Percentiles rank a stretch among this genome's conserved stretches.
Conservation (phyloP, 1,139 yeast genomes). For the Casaregolazyma lundiana region DNA sequence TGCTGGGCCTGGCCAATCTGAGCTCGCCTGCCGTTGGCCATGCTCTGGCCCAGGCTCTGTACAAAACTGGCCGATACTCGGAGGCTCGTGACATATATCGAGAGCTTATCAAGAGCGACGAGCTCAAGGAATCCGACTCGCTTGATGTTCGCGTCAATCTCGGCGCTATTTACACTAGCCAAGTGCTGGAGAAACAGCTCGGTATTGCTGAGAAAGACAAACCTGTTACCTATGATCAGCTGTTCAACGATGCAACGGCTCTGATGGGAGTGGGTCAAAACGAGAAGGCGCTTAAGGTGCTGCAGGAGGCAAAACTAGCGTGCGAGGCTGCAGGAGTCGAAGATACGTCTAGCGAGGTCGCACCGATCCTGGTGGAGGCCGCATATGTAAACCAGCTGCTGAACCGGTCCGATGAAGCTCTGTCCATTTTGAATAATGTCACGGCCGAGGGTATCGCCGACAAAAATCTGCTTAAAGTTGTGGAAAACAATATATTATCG, state of each 20-base stretch:
- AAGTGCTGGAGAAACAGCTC: conserved; percentile 11
- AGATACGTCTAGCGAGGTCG: conserved; percentile 40
- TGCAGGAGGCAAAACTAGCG: conserved; percentile 48
- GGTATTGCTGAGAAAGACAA: background rate
- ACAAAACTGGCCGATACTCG: conserved; percentile 55
- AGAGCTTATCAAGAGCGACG: conserved; percentile 36
- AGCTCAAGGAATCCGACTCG: conserved; percentile 31
- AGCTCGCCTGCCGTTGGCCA: conserved; percentile 44
- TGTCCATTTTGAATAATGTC: conserved; percentile 35
- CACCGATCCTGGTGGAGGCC: conserved; percentile 64
- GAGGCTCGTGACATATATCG: conserved; percentile 56
- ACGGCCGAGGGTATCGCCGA: conserved; percentile 17
- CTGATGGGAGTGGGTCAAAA: conserved; percentile 44
- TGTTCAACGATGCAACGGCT: conserved; percentile 67
- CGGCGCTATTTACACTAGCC: conserved; percentile 63
- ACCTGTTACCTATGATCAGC: conserved; percentile 47
- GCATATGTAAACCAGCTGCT: conserved; percentile 57
- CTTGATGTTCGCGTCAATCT: conserved; percentile 67
- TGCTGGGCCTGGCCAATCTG: conserved; percentile 20
- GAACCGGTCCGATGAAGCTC: conserved; percentile 44
- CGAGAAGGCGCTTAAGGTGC: conserved; percentile 41
- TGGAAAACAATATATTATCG: conserved; percentile 21
- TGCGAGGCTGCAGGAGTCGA: conserved; percentile 42
- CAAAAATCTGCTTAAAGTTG: conserved; percentile 14
- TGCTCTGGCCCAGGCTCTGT: conserved; percentile 76